Conservation (phyloP, 2,329 filamentous ascomycete species). For the Biscogniauxia marginata region DNA sequence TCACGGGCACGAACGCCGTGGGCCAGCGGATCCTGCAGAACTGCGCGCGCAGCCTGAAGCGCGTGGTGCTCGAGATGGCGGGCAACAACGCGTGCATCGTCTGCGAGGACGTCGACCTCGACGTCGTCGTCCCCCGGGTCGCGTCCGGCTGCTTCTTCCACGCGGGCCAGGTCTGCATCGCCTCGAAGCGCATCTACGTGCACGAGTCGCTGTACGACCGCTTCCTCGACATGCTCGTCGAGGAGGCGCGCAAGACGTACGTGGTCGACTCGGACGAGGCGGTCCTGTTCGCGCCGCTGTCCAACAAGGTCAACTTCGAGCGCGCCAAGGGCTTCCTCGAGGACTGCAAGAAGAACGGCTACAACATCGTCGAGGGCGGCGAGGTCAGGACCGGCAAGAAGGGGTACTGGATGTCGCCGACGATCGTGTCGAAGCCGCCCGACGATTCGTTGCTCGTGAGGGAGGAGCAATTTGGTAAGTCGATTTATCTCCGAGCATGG, state of each 20-base stretch:
- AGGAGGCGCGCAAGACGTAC: conserved; percentile 43
- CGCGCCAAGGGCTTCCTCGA: conserved; percentile 55
- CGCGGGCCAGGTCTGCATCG: conserved; percentile 55
- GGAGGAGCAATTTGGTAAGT: conserved; percentile 60
- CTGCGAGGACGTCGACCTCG: conserved; percentile 51
- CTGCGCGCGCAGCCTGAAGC: conserved; percentile 51
- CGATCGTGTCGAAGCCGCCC: conserved; percentile 57
- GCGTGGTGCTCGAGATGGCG: conserved; percentile 52
- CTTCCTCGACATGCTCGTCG: conserved; percentile 45
- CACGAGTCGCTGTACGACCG: conserved; percentile 58
- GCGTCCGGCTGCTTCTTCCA: conserved; percentile 50
- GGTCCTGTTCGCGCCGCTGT: conserved; percentile 56
- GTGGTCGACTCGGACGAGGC: conserved; percentile 37
- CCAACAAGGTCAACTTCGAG: conserved; percentile 65
- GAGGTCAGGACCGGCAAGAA: conserved; percentile 35
- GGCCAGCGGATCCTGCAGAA: conserved; percentile 48
- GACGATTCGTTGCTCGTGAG: conserved; percentile 53
- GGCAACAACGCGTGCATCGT: conserved; percentile 57
- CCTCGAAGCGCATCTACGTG: conserved; percentile 59
- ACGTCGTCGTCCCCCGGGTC: conserved; percentile 42
- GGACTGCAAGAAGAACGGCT: conserved; percentile 53
- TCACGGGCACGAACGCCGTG: conserved; percentile 56
- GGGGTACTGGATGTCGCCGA: conserved; percentile 59
- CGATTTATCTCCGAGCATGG: no score
- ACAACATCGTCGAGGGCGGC: conserved; percentile 51